Evolutionary conservation across 1,284 basidiomycete species (phyloP), one percentile per base, ranked within the genome.

Genomic region (Tausonia pullulans): DNA sequence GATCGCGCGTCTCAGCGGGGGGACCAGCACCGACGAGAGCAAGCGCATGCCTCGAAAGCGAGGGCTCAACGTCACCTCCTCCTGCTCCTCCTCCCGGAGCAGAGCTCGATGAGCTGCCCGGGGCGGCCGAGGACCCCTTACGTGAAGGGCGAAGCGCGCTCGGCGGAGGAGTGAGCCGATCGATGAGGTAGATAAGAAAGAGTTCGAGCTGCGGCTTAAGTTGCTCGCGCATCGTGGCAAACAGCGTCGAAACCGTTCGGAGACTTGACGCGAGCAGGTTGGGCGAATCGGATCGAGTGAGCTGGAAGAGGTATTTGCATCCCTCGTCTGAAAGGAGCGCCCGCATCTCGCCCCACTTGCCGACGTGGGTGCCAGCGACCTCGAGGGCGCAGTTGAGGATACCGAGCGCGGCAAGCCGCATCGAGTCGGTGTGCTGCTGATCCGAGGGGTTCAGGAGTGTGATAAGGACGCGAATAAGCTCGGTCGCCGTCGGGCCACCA

Each of bases 151-250:
- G 86, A 27, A 71, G 75, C 3, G 67, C 61, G 7, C 64, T 58
- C 7, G 73, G 70, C 0, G 85, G 81, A 0, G 83, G 82, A 0
- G 87, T 86, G 5, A 99, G 81, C 27, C 93, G 84, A 73, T 97
- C 95, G 67, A 98, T 86, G 39, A 90, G 87, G 76, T 96, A 98
- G 3, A 91, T 86, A 44, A 99, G 78, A 78, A 95, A 96, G 13
- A 98, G 83, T 74, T 99, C 96, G 72, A 93, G 88, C 73, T 99
- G 96, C n/a, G 95, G 81, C 78, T 98, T 98, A 63, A 98, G 80
- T 71, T 93, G 83, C 59, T 82, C 81, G 5, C 88, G 83, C 84
- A 95, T 87, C 3, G 89, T 89, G 68, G 92, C 87, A 71, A 98
- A 88, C 69, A 98, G 82, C 4, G 89, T 89, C 4, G 88, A 85